Conservation (phyloP, 2,329 filamentous ascomycete genomes). For the Didymella pomorum region DNA sequence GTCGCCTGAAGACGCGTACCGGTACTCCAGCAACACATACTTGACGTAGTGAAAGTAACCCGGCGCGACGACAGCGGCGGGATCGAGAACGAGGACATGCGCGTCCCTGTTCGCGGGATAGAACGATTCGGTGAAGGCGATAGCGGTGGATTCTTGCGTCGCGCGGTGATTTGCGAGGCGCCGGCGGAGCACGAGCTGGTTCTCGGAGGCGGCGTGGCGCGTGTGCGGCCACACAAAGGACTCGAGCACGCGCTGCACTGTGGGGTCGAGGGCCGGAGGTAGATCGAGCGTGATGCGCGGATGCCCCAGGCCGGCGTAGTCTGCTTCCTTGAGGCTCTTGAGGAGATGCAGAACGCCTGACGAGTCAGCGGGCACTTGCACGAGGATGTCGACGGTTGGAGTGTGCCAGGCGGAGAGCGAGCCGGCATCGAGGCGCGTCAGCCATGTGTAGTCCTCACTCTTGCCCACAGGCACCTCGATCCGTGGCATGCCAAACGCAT, state of each 20-base stretch:
- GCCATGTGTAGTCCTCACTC: conserved; percentile 74
- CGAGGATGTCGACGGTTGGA: conserved; percentile 79
- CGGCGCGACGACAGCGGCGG: conserved; percentile 79
- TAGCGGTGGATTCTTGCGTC: conserved; percentile 73
- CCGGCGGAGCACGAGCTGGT: conserved; percentile 73
- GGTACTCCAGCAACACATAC: conserved; percentile 78
- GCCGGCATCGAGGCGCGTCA: conserved; percentile 76
- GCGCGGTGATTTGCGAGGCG: conserved; percentile 68
- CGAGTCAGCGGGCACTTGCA: conserved; percentile 75
- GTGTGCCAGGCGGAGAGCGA: conserved; percentile 81
- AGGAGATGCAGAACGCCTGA: conserved; percentile 82
- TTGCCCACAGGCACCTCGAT: conserved; percentile 76
- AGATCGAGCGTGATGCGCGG: conserved; percentile 88
- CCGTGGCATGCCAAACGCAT: conserved; percentile 64
- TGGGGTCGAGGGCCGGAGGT: conserved; percentile 71
- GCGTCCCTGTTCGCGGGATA: conserved; percentile 74
- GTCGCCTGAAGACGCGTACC: conserved; percentile 67
- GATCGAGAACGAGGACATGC: conserved; percentile 85
- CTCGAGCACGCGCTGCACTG: conserved; percentile 69
- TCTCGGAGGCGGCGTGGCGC: conserved; percentile 31
- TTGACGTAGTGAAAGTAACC: conserved; percentile 88
- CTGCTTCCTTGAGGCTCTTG: conserved; percentile 75
- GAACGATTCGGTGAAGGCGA: conserved; percentile 84
- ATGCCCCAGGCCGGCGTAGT: conserved; percentile 73
- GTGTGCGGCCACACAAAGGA: conserved; percentile 72